phyloP scores from a whole-genome alignment of 1,139 yeast genomes.

The Geotrichum citri-aurantii region DNA sequence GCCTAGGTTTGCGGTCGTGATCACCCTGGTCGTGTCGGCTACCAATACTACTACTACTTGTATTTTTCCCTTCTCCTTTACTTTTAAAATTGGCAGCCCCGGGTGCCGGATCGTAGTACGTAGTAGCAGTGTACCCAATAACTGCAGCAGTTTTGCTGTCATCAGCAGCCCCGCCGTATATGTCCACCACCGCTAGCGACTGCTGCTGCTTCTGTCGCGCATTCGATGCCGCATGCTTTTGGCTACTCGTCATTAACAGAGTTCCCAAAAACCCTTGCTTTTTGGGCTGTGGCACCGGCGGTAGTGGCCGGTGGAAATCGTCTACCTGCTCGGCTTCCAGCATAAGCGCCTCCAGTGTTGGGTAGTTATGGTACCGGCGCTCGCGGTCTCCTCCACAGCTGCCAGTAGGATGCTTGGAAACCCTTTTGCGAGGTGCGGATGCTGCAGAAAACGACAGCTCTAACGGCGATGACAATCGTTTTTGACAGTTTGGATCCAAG shows the following conservation, averaged over 20 bases:
- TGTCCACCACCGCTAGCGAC: neutral
- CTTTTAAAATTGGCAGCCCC: neutral
- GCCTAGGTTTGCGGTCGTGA: too few relatives aligned
- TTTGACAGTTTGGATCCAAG: too few relatives aligned
- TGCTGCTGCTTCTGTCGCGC: neutral
- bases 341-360: slow-evolving; percentile 12
- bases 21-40: too few relatives aligned
- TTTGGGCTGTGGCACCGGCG: slow-evolving; percentile 5
- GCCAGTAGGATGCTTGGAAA: too few relatives aligned
- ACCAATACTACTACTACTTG: neutral
- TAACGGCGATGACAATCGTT: too few relatives aligned
- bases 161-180: neutral
- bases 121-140: too few relatives aligned
- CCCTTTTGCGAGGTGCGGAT: neutral
- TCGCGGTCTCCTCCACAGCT: neutral
- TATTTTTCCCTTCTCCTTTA: neutral
- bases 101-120: neutral
- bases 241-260: neutral
- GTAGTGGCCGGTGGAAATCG: slow-evolving; percentile 13
- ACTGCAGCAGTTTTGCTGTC: neutral
- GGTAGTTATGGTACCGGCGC: neutral
- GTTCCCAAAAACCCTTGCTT: neutral
- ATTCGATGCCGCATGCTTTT: too few relatives aligned
- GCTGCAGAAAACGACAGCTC: too few relatives aligned
- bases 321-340: slow-evolving; percentile 15